A percentile compares a stretch with the other conserved stretches of the same genome.
Evolutionary conservation across 257 asterid species (phyloP).

Genomic region (Solanum sparsipilum): DNA sequence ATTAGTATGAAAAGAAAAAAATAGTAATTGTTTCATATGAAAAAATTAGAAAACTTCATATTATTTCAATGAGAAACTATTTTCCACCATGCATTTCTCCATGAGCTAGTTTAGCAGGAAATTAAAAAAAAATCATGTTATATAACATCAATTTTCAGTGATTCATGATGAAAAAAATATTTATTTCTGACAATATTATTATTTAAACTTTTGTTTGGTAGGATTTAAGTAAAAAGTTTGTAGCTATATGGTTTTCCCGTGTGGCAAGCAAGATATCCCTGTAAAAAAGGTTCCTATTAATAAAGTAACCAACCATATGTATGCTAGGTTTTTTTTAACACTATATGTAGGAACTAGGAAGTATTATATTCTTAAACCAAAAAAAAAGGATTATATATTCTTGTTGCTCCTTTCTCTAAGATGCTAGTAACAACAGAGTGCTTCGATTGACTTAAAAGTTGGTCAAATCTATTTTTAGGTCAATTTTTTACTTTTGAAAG

Average conservation of each 20-base stretch:
- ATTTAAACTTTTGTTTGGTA: neutral
- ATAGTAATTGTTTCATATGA: neutral
- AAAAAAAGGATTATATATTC: too few relatives aligned
- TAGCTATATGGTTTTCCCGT: neutral
- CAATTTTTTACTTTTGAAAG: rapidly evolving
- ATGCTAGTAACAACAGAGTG: neutral
- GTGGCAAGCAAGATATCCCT: neutral
- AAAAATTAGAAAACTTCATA: neutral
- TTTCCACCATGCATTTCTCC: too few relatives aligned
- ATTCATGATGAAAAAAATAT: neutral
- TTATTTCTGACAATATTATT: too few relatives aligned
- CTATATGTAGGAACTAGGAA: too few relatives aligned
- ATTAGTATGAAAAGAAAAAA: neutral
- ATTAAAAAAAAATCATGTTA: too few relatives aligned
- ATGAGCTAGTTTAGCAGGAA: too few relatives aligned
- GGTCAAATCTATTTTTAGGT: too few relatives aligned
- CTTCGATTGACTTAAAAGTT: too few relatives aligned
- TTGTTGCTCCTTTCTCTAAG: neutral
- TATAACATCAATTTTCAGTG: too few relatives aligned
- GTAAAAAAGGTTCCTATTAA: neutral
- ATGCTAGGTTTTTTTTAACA: neutral
- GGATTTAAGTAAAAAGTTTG: neutral
- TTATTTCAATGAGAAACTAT: too few relatives aligned
- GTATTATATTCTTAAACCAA: too few relatives aligned
- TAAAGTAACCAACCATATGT: neutral